Conservation (phyloP, 2,329 filamentous ascomycete genomes). For the Basipetospora chlamydospora region DNA sequence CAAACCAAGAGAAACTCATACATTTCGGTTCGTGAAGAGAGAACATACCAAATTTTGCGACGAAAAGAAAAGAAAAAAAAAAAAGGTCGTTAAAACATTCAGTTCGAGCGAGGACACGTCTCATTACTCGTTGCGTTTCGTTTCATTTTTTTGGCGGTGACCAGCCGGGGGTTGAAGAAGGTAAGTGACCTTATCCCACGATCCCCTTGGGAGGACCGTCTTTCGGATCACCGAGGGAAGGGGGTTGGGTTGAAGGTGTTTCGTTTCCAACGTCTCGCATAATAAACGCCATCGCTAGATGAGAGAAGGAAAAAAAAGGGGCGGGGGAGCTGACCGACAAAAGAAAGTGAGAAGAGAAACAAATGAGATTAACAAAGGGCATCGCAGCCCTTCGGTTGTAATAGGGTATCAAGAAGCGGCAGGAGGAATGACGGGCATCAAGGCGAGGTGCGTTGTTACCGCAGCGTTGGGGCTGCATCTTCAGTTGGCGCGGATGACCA, state of each 20-base stretch:
- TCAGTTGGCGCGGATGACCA: constrained; percentile 89
- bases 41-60: no score
- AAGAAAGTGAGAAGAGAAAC: constrained; percentile 17
- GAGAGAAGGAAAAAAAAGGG: constrained; percentile 12
- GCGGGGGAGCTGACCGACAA: constrained; percentile 16
- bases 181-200: no score
- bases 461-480: no score
- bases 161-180: constrained; percentile 18
- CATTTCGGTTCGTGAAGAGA: neutral
- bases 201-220: no score
- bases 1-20: constrained; percentile 1
- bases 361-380: constrained; percentile 12
- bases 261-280: neutral
- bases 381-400: neutral
- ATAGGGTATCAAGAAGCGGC: neutral
- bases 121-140: no score
- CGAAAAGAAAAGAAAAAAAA: neutral
- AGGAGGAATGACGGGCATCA: neutral
- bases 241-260: no score
- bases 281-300: constrained; percentile 6
- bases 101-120: no score
- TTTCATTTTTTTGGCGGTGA: no score
- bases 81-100: neutral
- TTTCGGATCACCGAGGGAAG: no score
- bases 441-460: neutral